Conservation (phyloP, 2,329 filamentous ascomycete species). For the Colletotrichum sp. region DNA sequence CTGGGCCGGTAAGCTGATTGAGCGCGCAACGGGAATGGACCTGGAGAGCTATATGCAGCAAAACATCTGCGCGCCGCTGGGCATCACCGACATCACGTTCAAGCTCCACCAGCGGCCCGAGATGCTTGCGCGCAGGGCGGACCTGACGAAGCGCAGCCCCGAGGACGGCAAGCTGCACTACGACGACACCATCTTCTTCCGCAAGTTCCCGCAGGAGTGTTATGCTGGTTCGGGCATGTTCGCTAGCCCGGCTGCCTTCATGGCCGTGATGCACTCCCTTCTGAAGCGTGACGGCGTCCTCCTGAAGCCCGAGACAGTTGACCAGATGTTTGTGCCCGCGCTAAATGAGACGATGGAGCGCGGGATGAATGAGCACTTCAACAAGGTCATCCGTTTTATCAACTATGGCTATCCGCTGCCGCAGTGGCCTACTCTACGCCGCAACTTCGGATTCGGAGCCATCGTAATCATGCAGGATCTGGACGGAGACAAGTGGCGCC, state of each 20-base stretch:
- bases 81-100: constrained; percentile 8
- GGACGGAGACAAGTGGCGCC: neutral
- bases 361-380: neutral
- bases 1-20: constrained; percentile 58
- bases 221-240: constrained; percentile 39
- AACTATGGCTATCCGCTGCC: neutral
- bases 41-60: constrained; percentile 48
- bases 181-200: constrained; percentile 15
- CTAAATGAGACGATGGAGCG: neutral
- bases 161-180: constrained; percentile 5
- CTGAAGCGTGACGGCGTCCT: constrained; percentile 52
- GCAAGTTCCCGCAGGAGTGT: constrained; percentile 15
- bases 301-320: constrained; percentile 43
- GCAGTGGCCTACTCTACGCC: neutral
- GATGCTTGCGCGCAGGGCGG: neutral
- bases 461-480: neutral
- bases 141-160: constrained; percentile 16
- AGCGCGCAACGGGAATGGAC: constrained; percentile 45
- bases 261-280: constrained; percentile 49
- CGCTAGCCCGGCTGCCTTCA: constrained; percentile 42
- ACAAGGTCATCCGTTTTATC: neutral
- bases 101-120: constrained; percentile 30
- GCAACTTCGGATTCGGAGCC: neutral
- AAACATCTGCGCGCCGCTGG: constrained; percentile 40
- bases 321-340: constrained; percentile 47